phyloP scores from a whole-genome alignment of 257 asterid species.

The Capsicum pubescens region DNA sequence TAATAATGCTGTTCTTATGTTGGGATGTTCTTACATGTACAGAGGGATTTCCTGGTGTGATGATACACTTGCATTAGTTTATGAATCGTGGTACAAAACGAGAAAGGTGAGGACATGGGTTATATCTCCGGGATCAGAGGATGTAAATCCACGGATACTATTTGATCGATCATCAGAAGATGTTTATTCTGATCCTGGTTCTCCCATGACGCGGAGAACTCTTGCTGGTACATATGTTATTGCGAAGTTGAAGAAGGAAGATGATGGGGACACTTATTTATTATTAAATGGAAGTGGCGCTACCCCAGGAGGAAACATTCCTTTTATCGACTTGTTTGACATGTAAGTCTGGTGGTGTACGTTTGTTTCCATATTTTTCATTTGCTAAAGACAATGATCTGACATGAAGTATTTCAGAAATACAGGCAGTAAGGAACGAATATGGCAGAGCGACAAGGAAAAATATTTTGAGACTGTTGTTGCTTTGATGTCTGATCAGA shows the following conservation, averaged over 20 bases:
- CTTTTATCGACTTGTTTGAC: conserved; percentile 91
- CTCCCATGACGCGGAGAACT: conserved; percentile 92
- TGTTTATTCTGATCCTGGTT: conserved; percentile 99
- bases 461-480: conserved; percentile 81
- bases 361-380: conserved; percentile 34
- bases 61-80: conserved; percentile 87
- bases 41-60: conserved; percentile 98
- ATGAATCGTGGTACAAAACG: conserved; percentile 96
- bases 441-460: conserved; percentile 97
- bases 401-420: conserved; percentile 70
- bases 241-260: conserved; percentile 81
- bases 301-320: conserved; percentile 94
- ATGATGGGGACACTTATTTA: conserved; percentile 62
- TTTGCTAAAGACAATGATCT: conserved; percentile 38
- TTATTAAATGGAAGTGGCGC: conserved; percentile 93
- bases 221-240: conserved; percentile 83
- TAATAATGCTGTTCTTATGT: conserved; percentile 1
- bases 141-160: conserved; percentile 68
- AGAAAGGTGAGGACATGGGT: conserved; percentile 80
- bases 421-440: conserved; percentile 89
- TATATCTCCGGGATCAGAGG: conserved; percentile 74
- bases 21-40: conserved; percentile 36
- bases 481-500: conserved; percentile 85
- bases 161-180: conserved; percentile 99
- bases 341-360: conserved; percentile 67